A percentile compares a stretch with the other conserved stretches of the same genome.
phyloP scores from a whole-genome alignment of 2,329 filamentous ascomycete genomes.

The Colletotrichum cuscutae region DNA sequence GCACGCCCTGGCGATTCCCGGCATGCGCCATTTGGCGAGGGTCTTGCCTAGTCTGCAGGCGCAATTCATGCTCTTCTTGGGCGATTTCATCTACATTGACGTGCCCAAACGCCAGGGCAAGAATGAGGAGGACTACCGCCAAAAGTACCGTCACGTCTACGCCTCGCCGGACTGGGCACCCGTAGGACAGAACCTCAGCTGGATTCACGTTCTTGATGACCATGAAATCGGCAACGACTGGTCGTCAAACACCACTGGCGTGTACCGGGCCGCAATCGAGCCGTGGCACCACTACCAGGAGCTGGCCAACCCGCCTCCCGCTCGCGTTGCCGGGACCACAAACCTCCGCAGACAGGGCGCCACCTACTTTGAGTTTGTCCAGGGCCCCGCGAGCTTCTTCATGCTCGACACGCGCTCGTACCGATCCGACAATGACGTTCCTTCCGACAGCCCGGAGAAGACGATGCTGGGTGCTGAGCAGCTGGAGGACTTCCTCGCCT shows the following conservation, averaged over 20 bases:
- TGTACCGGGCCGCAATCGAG: slow-evolving; percentile 83
- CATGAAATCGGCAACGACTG: slow-evolving; percentile 98
- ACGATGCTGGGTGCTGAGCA: slow-evolving; percentile 89
- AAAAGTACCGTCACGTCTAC: slow-evolving; percentile 96
- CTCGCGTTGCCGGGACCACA: slow-evolving; percentile 59
- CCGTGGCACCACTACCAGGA: slow-evolving; percentile 91
- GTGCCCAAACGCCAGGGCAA: slow-evolving; percentile 84
- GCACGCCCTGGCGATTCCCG: slow-evolving; percentile 84
- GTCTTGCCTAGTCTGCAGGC: slow-evolving; percentile 77
- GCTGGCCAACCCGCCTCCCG: slow-evolving; percentile 80
- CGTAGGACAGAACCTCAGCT: slow-evolving; percentile 83
- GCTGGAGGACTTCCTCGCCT: slow-evolving; percentile 81
- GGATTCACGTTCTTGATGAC: slow-evolving; percentile 97
- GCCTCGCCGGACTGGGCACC: slow-evolving; percentile 90
- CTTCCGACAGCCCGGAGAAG: slow-evolving; percentile 73
- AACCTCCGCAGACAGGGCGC: slow-evolving; percentile 59
- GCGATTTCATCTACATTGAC: slow-evolving; percentile 92
- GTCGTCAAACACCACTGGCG: slow-evolving; percentile 81
- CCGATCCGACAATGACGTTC: slow-evolving; percentile 73
- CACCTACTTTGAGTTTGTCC: slow-evolving; percentile 89
- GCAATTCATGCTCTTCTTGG: slow-evolving; percentile 84
- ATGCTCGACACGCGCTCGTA: slow-evolving; percentile 92
- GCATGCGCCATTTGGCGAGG: slow-evolving; percentile 80
- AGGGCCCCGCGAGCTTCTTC: slow-evolving; percentile 94
- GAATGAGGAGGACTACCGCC: slow-evolving; percentile 79